Conservation (phyloP, 176 grass and related monocot species). For the Oryza glumipatula region DNA sequence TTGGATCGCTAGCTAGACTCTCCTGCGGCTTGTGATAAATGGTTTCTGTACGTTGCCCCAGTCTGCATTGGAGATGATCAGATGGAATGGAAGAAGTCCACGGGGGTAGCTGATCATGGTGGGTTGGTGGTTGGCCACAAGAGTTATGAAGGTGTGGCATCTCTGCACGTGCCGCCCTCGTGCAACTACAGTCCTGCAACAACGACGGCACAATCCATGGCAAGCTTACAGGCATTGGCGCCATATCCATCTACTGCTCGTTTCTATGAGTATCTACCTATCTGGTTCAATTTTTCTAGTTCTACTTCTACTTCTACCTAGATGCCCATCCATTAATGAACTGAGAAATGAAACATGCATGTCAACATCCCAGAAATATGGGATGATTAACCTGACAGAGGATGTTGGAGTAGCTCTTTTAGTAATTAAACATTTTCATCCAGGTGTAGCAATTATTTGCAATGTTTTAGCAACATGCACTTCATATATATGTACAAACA, state of each 20-base stretch:
- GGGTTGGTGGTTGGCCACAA: background rate
- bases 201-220: background rate
- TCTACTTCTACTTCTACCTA: background rate
- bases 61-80: background rate
- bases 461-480: no score
- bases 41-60: background rate
- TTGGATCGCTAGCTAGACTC: no score
- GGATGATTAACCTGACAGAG: background rate
- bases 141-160: conserved; percentile 15
- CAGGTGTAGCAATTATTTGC: no score
- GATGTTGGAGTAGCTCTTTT: background rate
- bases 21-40: background rate
- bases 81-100: no score
- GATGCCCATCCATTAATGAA: background rate
- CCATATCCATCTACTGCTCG: no score
- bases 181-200: conserved; percentile 1
- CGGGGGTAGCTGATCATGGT: background rate
- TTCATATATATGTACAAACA: no score
- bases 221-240: background rate
- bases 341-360: background rate
- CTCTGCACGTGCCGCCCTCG: conserved; percentile 10
- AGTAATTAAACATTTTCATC: no score
- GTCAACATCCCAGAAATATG: background rate
- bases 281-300: background rate
- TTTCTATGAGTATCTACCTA: no score